Conservation (phyloP, 305 asterid species). For the Lippia alba region DNA sequence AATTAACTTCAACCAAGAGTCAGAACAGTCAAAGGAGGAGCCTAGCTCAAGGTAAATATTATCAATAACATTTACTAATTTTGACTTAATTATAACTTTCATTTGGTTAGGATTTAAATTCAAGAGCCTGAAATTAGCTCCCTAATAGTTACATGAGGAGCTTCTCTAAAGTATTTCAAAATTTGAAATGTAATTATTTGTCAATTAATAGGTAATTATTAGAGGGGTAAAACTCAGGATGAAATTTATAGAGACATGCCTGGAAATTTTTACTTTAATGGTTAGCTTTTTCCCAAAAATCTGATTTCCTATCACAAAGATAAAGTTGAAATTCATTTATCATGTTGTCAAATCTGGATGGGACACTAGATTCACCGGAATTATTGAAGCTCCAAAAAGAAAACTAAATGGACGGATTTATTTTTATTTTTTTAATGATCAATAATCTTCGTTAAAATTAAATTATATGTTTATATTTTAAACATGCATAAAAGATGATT, state of each 20-base stretch:
- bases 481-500: too few relatives aligned
- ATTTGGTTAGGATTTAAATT: not conserved
- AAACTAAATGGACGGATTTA: too few relatives aligned
- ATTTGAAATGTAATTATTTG: not conserved
- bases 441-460: too few relatives aligned
- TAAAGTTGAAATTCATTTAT: conserved; percentile 28
- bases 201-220: not conserved
- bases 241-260: conserved; percentile 18
- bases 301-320: conserved; percentile 32
- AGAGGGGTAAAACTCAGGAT: not conserved
- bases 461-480: too few relatives aligned
- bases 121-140: conserved; percentile 29
- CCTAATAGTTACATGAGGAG: conserved; percentile 27
- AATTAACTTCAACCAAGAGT: not conserved
- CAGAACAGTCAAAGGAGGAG: conserved; percentile 13
- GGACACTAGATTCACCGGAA: conserved; percentile 42
- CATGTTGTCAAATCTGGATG: conserved; percentile 39
- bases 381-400: conserved; percentile 19
- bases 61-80: not conserved
- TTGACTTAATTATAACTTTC: not conserved
- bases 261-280: conserved; percentile 30
- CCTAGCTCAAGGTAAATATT: conserved; percentile 5
- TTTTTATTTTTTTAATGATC: too few relatives aligned
- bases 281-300: conserved; percentile 22
- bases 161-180: conserved; percentile 14